Conservation (phyloP, 176 grass and related monocot species). For the Saccharum officinarum region DNA sequence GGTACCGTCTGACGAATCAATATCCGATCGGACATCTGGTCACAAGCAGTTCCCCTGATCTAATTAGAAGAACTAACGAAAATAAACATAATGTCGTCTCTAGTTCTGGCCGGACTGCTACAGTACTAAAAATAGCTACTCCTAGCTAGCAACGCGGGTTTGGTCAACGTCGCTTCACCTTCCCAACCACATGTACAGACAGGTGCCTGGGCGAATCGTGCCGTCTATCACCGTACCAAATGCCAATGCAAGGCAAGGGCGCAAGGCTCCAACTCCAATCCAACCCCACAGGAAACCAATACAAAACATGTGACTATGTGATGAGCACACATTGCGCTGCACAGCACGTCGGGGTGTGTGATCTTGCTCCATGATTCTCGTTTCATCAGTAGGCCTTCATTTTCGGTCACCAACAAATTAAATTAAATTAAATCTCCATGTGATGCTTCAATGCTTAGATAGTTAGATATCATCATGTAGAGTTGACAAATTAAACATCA, state of each 20-base stretch:
- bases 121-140: not conserved
- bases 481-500: not conserved
- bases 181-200: constrained; percentile 32
- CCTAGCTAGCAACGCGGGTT: not conserved
- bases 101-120: not conserved
- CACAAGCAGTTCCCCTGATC: too few relatives aligned
- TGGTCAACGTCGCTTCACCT: constrained; percentile 43
- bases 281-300: not conserved
- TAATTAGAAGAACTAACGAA: too few relatives aligned
- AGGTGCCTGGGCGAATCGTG: not conserved
- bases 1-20: too few relatives aligned
- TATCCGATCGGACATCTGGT: too few relatives aligned
- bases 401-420: constrained; percentile 20
- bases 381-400: constrained; percentile 29
- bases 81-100: not conserved
- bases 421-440: constrained; percentile 10
- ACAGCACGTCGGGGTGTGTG: constrained; percentile 10
- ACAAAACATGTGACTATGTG: constrained; percentile 22
- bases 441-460: constrained; percentile 8
- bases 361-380: not conserved
- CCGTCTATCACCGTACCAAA: not conserved
- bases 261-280: not conserved
- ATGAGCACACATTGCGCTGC: not conserved
- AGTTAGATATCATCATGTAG: not conserved
- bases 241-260: not conserved